These are phyloP conservation scores for Jackrogersella minutella DNA, from an alignment of 495 filamentous ascomycete genomes.

Conservation along the genomic window DNA sequence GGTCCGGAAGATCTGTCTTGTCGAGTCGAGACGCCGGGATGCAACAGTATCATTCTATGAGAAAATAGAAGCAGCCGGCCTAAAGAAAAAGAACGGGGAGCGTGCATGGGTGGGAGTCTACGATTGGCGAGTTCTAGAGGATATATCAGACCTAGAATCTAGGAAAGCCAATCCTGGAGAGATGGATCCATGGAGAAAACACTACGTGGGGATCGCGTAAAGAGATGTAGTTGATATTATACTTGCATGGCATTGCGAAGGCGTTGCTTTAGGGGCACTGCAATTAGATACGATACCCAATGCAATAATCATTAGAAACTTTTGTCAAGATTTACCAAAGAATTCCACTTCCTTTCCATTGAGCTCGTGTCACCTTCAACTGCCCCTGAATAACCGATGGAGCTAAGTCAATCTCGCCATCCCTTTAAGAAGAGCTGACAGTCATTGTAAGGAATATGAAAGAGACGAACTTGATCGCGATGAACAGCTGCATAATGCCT, in stretches of 20 bases:
- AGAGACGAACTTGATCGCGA: too few relatives aligned
- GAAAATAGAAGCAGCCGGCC: slow-evolving; percentile 43
- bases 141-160: slow-evolving; percentile 50
- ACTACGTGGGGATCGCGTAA: slow-evolving; percentile 43
- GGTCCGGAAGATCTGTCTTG: slow-evolving; percentile 53
- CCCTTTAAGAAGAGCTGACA: too few relatives aligned
- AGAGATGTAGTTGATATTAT: slow-evolving; percentile 5
- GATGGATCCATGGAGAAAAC: slow-evolving; percentile 38
- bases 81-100: slow-evolving; percentile 46
- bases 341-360: too few relatives aligned
- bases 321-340: background rate
- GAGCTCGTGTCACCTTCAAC: too few relatives aligned
- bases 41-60: slow-evolving; percentile 52
- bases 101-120: slow-evolving; percentile 54
- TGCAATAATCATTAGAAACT: background rate
- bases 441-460: too few relatives aligned
- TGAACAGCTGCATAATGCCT: too few relatives aligned
- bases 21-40: slow-evolving; percentile 51
- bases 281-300: background rate
- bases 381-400: too few relatives aligned
- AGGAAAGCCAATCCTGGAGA: background rate
- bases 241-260: slow-evolving; percentile 18
- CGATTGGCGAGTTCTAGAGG: slow-evolving; percentile 61
- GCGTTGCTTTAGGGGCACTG: background rate
- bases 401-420: too few relatives aligned